These are phyloP conservation scores for Zymoseptoria pseudotritici DNA, from an alignment of 2,329 filamentous ascomycete genomes.

Conservation along the genomic window DNA sequence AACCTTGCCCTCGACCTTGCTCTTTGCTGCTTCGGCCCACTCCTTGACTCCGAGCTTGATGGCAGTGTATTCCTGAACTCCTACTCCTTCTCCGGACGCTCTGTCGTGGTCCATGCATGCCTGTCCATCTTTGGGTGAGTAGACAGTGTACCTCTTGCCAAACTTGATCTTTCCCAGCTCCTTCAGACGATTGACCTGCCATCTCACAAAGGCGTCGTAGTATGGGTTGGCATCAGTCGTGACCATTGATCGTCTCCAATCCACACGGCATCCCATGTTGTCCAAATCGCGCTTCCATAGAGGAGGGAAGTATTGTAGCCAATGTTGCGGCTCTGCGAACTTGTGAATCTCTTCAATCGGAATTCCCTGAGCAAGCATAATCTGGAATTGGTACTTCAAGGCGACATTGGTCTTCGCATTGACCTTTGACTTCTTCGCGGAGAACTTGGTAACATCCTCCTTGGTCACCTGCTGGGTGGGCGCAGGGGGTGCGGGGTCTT, in stretches of 20 bases:
- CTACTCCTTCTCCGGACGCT: slow-evolving; percentile 70
- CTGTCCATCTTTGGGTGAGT: slow-evolving; percentile 82
- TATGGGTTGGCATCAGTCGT: slow-evolving; percentile 96
- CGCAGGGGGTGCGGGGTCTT: slow-evolving; percentile 40
- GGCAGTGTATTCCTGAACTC: slow-evolving; percentile 85
- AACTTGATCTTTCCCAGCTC: slow-evolving; percentile 90
- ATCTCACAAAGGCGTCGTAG: slow-evolving; percentile 89
- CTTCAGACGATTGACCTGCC: slow-evolving; percentile 93
- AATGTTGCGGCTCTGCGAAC: slow-evolving; percentile 85
- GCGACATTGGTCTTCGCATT: slow-evolving; percentile 75
- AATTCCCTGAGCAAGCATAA: slow-evolving; percentile 87
- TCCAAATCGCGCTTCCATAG: slow-evolving; percentile 71
- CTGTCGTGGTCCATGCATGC: slow-evolving; percentile 84
- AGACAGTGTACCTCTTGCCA: slow-evolving; percentile 87
- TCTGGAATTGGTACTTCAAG: slow-evolving; percentile 93
- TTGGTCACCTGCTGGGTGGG: slow-evolving; percentile 58
- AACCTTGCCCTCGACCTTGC: slow-evolving; percentile 67
- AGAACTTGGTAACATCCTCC: slow-evolving; percentile 85
- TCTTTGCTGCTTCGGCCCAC: slow-evolving; percentile 71
- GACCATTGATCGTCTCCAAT: slow-evolving; percentile 88
- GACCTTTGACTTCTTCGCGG: slow-evolving; percentile 86
- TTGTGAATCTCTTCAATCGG: slow-evolving; percentile 82
- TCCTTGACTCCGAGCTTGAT: slow-evolving; percentile 86
- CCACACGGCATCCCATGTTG: slow-evolving; percentile 77
- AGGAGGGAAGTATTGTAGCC: slow-evolving; percentile 88